These are phyloP conservation scores for Corynascus novoguineensis DNA, from an alignment of 495 filamentous ascomycete genomes.

Conservation along the genomic window DNA sequence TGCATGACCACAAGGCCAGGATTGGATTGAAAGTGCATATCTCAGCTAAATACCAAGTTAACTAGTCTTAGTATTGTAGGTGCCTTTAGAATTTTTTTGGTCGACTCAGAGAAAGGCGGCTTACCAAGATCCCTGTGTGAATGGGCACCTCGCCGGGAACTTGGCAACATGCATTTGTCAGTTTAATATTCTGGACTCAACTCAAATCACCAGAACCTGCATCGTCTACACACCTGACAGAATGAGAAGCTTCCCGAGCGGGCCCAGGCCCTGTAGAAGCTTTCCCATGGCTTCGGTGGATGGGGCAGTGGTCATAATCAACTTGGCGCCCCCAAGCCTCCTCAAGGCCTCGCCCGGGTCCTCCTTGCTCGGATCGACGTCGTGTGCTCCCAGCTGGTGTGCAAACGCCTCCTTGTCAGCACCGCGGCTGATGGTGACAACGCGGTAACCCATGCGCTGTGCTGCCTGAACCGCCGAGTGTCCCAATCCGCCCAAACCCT, in stretches of 20 bases:
- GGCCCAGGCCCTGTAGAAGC: not conserved
- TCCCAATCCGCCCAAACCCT: constrained; percentile 67
- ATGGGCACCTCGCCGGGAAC: not conserved
- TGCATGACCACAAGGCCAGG: not conserved
- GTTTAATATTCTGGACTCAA: no score
- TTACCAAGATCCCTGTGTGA: not conserved
- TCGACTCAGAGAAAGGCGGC: not conserved
- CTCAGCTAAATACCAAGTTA: no score
- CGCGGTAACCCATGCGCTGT: constrained; percentile 57
- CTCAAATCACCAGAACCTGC: no score
- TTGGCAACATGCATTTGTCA: no score
- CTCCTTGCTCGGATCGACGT: not conserved
- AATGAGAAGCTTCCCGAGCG: not conserved
- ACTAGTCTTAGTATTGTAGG: no score
- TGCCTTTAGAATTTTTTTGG: no score
- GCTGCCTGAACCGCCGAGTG: constrained; percentile 58
- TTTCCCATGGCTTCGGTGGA: not conserved
- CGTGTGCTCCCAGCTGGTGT: constrained; percentile 48
- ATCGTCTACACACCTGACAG: no score
- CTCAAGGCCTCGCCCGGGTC: not conserved
- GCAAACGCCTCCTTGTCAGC: constrained; percentile 56
- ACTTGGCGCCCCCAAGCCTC: not conserved
- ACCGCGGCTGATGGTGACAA: constrained; percentile 60
- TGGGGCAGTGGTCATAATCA: not conserved
- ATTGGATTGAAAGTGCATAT: not conserved